Percentiles rank a stretch among this genome's conserved stretches.
Conservation (phyloP, 2,329 filamentous ascomycete genomes). For the Diaporthe batatas region DNA sequence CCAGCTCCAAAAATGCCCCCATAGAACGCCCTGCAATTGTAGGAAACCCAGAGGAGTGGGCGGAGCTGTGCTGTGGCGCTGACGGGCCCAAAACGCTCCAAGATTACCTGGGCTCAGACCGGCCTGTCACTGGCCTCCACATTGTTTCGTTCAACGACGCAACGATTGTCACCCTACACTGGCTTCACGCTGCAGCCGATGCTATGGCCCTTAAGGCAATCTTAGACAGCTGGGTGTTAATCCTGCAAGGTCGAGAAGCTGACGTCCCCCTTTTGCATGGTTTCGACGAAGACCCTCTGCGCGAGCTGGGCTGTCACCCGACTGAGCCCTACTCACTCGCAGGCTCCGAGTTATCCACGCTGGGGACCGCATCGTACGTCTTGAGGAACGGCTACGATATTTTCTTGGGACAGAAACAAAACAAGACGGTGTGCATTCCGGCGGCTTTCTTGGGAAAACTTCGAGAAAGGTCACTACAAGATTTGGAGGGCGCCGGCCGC, state of each 20-base stretch:
- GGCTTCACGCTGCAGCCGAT: slow-evolving; percentile 59
- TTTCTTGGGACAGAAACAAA: slow-evolving; percentile 49
- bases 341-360: slow-evolving; percentile 42
- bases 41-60: slow-evolving; percentile 46
- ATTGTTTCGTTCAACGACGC: slow-evolving; percentile 59
- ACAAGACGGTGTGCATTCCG: slow-evolving; percentile 55
- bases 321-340: slow-evolving; percentile 47
- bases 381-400: slow-evolving; percentile 48
- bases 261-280: slow-evolving; percentile 51
- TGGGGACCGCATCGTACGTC: slow-evolving; percentile 47
- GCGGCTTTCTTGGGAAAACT: slow-evolving; percentile 47
- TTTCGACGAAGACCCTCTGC: slow-evolving; percentile 51
- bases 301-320: slow-evolving; percentile 44
- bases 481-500: slow-evolving; percentile 43
- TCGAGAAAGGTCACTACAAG: slow-evolving; percentile 46
- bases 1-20: slow-evolving; percentile 39
- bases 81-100: slow-evolving; percentile 48
- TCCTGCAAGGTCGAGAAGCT: slow-evolving; percentile 53
- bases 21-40: slow-evolving; percentile 47
- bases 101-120: slow-evolving; percentile 55
- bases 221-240: slow-evolving; percentile 56
- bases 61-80: slow-evolving; percentile 43
- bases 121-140: slow-evolving; percentile 57
- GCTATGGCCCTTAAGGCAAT: slow-evolving; percentile 55
- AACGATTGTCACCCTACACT: slow-evolving; percentile 57